These are phyloP conservation scores for Vanderwaltozyma verrucispora DNA, from an alignment of 805 yeast species.

Conservation along the genomic window DNA sequence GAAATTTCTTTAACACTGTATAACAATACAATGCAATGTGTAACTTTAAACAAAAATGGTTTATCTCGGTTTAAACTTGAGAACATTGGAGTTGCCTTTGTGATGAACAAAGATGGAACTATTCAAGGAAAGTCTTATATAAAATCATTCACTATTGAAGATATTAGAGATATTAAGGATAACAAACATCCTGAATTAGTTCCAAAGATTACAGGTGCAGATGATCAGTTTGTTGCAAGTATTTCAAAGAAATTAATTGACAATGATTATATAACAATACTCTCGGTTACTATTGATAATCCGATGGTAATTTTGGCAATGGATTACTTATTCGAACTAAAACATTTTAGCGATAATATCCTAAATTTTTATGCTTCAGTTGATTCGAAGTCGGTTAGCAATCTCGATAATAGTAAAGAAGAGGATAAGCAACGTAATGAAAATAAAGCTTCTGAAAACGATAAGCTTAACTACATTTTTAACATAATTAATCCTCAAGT, in stretches of 20 bases:
- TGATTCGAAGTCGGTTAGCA: too few species aligned
- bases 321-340: slow-evolving; percentile 74
- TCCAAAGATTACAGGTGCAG: slow-evolving; percentile 53
- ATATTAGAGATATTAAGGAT: slow-evolving; percentile 48
- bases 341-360: slow-evolving; percentile 42
- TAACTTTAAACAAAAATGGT: slow-evolving; percentile 31
- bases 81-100: slow-evolving; percentile 41
- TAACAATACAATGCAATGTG: slow-evolving; percentile 36
- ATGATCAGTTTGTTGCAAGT: slow-evolving; percentile 60
- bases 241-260: slow-evolving; percentile 35
- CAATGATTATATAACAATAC: slow-evolving; percentile 34
- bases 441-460: too few species aligned
- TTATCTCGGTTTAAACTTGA: slow-evolving; percentile 53
- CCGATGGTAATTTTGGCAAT: slow-evolving; percentile 76
- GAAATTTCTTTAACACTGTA: slow-evolving; percentile 50
- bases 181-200: slow-evolving; percentile 74
- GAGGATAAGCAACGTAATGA: too few species aligned
- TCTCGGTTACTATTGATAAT: slow-evolving; percentile 60
- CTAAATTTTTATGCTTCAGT: too few species aligned
- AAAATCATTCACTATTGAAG: slow-evolving; percentile 67
- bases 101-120: slow-evolving; percentile 43
- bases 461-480: slow-evolving; percentile 41
- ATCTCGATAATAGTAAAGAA: too few species aligned
- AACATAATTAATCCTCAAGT: slow-evolving; percentile 71
- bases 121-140: slow-evolving; percentile 52